These are phyloP conservation scores for Anacardium occidentale DNA, from an alignment of 345 rosid genomes.

Conservation along the genomic window DNA sequence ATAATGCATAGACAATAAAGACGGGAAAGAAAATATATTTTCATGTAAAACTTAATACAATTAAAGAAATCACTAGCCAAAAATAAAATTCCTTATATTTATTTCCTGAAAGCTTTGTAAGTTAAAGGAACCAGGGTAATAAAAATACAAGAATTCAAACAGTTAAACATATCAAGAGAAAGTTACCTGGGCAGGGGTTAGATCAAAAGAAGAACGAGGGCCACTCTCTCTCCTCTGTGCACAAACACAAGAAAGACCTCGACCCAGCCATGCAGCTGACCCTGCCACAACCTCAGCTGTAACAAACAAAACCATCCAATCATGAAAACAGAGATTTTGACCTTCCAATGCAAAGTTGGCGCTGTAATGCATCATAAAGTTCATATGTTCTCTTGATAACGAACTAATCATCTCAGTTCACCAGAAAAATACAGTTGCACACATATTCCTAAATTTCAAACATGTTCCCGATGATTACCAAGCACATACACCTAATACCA, in stretches of 20 bases:
- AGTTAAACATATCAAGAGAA: background rate
- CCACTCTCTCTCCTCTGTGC: conserved; percentile 88
- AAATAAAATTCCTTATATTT: too few relatives aligned
- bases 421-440: background rate
- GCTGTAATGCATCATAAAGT: background rate
- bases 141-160: background rate
- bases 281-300: conserved; percentile 99
- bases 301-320: conserved; percentile 35
- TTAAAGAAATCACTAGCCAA: too few relatives aligned
- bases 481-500: background rate
- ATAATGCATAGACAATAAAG: background rate
- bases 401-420: background rate
- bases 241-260: conserved; percentile 98
- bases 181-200: conserved; percentile 84
- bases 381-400: background rate
- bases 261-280: conserved; percentile 97
- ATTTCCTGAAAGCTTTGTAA: too few relatives aligned
- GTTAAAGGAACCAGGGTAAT: background rate
- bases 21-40: background rate
- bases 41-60: too few relatives aligned
- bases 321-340: conserved; percentile 26
- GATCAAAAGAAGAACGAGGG: conserved; percentile 91
- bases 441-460: background rate
- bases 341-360: conserved; percentile 18
- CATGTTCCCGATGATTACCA: background rate